Conservation (phyloP, 75 land plant species). For the Chamaecyparis obtusa region DNA sequence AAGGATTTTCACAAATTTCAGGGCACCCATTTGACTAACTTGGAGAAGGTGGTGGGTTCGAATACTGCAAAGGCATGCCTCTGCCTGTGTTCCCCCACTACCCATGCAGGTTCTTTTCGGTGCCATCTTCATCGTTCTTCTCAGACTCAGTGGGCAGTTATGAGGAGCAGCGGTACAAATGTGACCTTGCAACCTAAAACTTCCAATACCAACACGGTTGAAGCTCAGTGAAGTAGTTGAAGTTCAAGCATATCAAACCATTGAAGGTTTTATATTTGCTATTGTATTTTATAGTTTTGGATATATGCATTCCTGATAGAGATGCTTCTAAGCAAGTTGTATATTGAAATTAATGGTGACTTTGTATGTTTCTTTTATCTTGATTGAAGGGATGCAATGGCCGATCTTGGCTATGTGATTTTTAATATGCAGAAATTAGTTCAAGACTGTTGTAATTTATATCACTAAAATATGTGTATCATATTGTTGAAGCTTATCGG, state of each 20-base stretch:
- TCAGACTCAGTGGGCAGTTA: neutral
- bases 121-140: conserved; percentile 10
- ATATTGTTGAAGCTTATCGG: too few species aligned
- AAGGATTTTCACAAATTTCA: neutral
- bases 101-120: conserved; percentile 8
- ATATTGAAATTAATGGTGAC: neutral
- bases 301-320: too few species aligned
- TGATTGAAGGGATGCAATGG: neutral
- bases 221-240: neutral
- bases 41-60: neutral
- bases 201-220: neutral
- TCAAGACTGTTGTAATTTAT: too few species aligned
- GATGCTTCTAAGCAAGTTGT: neutral
- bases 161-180: neutral
- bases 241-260: neutral
- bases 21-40: neutral
- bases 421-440: too few species aligned
- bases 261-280: neutral
- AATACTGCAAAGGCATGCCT: neutral
- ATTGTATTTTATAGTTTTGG: neutral
- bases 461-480: too few species aligned
- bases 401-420: too few species aligned
- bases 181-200: neutral
- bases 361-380: neutral
- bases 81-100: conserved; percentile 9